These are phyloP conservation scores for Penicillium decumbens DNA, from an alignment of 2,329 filamentous ascomycete genomes.

Conservation along the genomic window DNA sequence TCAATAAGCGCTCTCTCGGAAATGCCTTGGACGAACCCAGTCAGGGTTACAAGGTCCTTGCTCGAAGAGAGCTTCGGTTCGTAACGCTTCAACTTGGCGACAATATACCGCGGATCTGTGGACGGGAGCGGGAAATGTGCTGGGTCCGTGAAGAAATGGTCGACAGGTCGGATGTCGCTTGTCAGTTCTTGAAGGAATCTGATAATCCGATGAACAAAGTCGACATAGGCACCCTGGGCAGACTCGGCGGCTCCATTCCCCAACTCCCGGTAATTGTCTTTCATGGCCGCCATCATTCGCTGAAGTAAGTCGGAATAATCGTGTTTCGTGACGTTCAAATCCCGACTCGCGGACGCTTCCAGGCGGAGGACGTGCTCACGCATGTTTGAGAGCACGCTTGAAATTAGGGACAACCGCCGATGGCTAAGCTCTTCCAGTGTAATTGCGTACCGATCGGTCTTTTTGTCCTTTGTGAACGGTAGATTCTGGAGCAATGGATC, in stretches of 20 bases:
- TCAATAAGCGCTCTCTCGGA: conserved; percentile 56
- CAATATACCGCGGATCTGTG: conserved; percentile 58
- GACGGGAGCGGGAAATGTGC: conserved; percentile 57
- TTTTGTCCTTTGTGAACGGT: conserved; percentile 49
- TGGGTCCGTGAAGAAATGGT: conserved; percentile 59
- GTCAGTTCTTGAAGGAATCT: conserved; percentile 59
- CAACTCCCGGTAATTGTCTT: conserved; percentile 56
- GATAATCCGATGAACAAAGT: conserved; percentile 58
- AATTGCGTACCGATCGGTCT: conserved; percentile 44
- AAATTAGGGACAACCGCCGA: conserved; percentile 53
- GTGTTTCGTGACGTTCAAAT: conserved; percentile 36
- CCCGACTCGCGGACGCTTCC: conserved; percentile 29
- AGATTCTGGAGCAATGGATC: conserved; percentile 54
- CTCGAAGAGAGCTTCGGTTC: conserved; percentile 49
- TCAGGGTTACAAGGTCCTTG: conserved; percentile 52
- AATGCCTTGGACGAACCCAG: conserved; percentile 56
- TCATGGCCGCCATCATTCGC: conserved; percentile 58
- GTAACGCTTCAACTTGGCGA: conserved; percentile 58
- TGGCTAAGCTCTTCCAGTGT: conserved; percentile 50
- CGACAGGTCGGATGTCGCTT: conserved; percentile 51
- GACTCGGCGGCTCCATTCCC: conserved; percentile 29
- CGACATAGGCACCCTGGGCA: conserved; percentile 52
- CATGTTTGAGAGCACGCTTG: conserved; percentile 57
- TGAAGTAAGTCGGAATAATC: conserved; percentile 51
- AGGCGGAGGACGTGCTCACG: conserved; percentile 45